Conservation (phyloP, 2,329 filamentous ascomycete species). For the Curvularia lunata region DNA sequence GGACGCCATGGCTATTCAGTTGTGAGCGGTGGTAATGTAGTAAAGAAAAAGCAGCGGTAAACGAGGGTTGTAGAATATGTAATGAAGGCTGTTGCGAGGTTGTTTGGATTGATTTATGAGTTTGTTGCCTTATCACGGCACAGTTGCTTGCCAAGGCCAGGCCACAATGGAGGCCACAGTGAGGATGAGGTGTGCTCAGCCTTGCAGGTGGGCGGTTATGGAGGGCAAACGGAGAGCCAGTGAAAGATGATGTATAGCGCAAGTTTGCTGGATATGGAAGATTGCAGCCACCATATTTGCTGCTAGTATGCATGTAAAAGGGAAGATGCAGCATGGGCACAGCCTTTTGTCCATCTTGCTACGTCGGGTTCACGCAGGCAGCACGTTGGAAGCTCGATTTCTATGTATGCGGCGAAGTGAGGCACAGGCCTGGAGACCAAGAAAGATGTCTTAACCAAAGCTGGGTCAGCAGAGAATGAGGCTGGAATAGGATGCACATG, state of each 20-base stretch:
- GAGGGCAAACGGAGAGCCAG: background rate
- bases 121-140: background rate
- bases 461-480: background rate
- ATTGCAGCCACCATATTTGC: background rate
- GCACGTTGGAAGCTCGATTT: background rate
- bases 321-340: background rate
- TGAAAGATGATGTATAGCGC: background rate
- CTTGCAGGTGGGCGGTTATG: background rate
- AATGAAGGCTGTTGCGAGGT: background rate
- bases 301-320: background rate
- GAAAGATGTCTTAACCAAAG: background rate
- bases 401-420: no score
- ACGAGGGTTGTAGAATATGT: background rate
- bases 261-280: background rate
- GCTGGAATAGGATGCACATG: background rate
- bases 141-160: background rate
- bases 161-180: background rate
- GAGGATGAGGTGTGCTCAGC: constrained; percentile 9
- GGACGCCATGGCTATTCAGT: constrained; percentile 27
- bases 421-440: background rate
- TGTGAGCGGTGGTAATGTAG: no score
- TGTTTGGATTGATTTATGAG: background rate
- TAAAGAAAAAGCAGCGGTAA: no score
- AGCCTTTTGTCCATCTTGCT: no score
- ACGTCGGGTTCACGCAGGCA: background rate